Base-by-base conservation (phyloP, 176 grass and related monocot species). In the Elaeis guineensis region DNA sequence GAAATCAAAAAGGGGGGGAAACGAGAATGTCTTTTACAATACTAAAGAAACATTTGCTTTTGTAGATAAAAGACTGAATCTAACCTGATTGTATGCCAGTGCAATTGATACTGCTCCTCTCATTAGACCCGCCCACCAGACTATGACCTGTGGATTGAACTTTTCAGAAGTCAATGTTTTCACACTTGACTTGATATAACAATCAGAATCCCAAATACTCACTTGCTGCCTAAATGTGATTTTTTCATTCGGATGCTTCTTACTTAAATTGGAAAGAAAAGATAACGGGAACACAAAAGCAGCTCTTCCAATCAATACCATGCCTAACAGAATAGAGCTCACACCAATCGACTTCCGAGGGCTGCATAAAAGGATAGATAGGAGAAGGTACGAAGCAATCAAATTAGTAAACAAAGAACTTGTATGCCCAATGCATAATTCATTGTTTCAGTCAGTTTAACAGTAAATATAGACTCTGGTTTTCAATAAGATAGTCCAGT, bases 71-170 rank as follows among this genome's bases (percentile, higher is more conserved):
- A 32, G n/a, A 39, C 28, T 17, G 78, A 30, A 73, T 52, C 69
- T 80, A 57, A 96, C 87, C 87, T 97, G 90, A 66, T 97, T 90
- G 59, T 97, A 97, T n/a, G 92, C 92, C 67, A 97, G 92, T 76
- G 92, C 92, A 68, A 97, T 91, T 66, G 92, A 97, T 60, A 97
- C 92, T 75, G 92, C 92, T 77, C 91, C 91, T 85, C 91, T 90
- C 91, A 96, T 90, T 26, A 96, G 86, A 84, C 91, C 91, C 21
- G 92, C 87, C 92, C 92, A 97, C 92, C 87, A 91, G 63, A 97
- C 85, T 63, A 84, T 82, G 3, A 91, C 59, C 87, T 97, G 58
- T 54, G 39, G 28, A 64, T 51, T 12, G 39, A 54, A 35, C 17
- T 19, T 21, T 53, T 3, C 3, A 61, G 17, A 14, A 44, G 35